A percentile compares a stretch with the other conserved stretches of the same genome.
Evolutionary conservation across 306 rosid genomes (phyloP).

Genomic region (Hippophae gyantsensis): DNA sequence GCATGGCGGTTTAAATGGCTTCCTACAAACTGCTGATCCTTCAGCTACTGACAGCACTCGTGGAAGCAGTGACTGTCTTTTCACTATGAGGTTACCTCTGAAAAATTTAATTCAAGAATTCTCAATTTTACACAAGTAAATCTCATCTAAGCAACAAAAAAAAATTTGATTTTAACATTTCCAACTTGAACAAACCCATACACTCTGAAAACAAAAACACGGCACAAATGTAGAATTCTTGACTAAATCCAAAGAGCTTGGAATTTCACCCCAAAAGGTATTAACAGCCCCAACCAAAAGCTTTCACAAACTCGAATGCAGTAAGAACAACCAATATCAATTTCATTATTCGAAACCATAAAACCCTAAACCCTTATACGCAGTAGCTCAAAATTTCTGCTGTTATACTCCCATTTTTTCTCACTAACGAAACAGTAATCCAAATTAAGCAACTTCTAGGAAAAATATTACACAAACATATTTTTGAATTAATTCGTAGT

Average conservation of each 20-base stretch:
- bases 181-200: not conserved
- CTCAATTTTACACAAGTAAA: not conserved
- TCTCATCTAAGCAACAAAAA: not conserved
- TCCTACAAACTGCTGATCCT: slow-evolving; percentile 64
- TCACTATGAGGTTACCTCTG: slow-evolving; percentile 72
- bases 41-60: slow-evolving; percentile 65
- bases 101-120: not conserved
- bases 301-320: not conserved
- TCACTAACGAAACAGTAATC: slow-evolving; percentile 1
- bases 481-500: no score
- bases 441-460: not conserved
- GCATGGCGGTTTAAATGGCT: slow-evolving; percentile 84
- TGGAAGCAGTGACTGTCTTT: slow-evolving; percentile 75
- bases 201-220: not conserved
- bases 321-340: not conserved
- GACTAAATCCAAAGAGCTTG: not conserved
- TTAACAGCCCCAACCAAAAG: not conserved
- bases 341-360: no score
- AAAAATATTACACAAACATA: no score
- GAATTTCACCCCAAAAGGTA: not conserved
- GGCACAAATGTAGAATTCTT: not conserved
- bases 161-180: slow-evolving; percentile 1
- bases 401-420: not conserved
- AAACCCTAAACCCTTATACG: no score
- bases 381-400: no score